Evolutionary conservation across 2,329 filamentous ascomycete species (phyloP), one percentile per base, ranked within the genome.

Genomic region (Verticillium longisporum): DNA sequence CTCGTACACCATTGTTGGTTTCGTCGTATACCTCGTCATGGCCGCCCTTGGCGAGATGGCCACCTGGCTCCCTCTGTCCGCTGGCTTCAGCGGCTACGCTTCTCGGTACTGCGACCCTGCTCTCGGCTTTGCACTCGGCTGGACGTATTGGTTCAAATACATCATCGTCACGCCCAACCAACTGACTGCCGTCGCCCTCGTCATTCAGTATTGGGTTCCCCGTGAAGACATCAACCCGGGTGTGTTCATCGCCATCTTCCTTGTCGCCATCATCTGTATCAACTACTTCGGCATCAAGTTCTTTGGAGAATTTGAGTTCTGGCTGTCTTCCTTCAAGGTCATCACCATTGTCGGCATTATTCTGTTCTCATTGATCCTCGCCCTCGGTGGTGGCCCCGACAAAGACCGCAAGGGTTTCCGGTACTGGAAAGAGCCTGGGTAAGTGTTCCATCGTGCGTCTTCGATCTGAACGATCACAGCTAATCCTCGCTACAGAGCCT

Each of bases 91-190:
- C 63, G 89, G 89, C 68, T 95, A 93, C 70, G 90, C 91, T 31
- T 83, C 86, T 63, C 83, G 91, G 56, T 95, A 92, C 77, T 89
- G 87, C 69, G 90, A 95, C 68, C 90, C 90, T 59, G 89, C 90
- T 63, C 83, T 95, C 32, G 91, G 91, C 60, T 95, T 95, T 72
- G 84, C 89, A 61, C 81, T 93, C 13, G 89, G 90, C 38, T 93
- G 84, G 80, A 86, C 80, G 53, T 82, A 82, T 66, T 90, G 85
- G 83, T 83, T 87, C 75, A 83, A 93, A 85, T 95, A 95, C 73
- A 90, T 95, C 71, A 93, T 96, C 68, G 83, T 90, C 57, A 92
- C 90, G 1, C 91, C 92, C 1, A 95, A 95, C 70, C 91, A 96
- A 72, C 78, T 96, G 45, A 95, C 91, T 1, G 91, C 91, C 33